Evolutionary conservation across 768 basidiomycete genomes (phyloP), one percentile per base, ranked within the genome.

Genomic region (Serendipita sp.): DNA sequence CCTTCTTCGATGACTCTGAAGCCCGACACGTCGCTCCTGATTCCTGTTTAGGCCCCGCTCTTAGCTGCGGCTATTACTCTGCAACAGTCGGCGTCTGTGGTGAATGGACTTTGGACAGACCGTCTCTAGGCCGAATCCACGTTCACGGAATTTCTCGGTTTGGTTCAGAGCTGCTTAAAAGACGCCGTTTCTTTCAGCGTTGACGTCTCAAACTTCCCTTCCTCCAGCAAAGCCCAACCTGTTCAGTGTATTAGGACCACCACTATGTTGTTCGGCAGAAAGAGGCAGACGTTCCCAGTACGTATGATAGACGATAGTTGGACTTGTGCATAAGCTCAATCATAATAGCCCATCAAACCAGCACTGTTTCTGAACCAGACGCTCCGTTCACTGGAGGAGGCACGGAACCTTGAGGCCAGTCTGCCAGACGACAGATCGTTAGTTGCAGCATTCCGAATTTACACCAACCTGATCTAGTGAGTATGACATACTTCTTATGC

Each of bases 121-220:
- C 56, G 56, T 30, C 56, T 60, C 56, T 60, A 28, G 56, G 56
- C 28, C 28, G 8, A 10, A 10, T 35, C 56, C 56, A 34, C 56
- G 36, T 60, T n/a, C 35, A n/a, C 56, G 56, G 56, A 60, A 60
- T 60, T 60, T 38, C 28, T 60, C 56, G 28, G 56, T 34, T 28
- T 60, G 5, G 48, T 23, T 34, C 32, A 18, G 18, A 52, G n/a
- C 48, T 52, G 32, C 32, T 52, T 23, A 32, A 23, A 23, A 52
- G 48, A 23, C 18, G 18, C 48, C 32, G 18, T 8, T 52, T 18
- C 48, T 23, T 23, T 5, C n/a, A 32, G 5, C 32, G 16, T 18
- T 23, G 18, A 16, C 48, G 16, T 52, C 32, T 52, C 32, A 18
- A 32, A 18, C 48, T 52, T 34, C n/a, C 32, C 8, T 16, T n/a